These are phyloP conservation scores for Globisporangium echinulatum DNA, from an alignment of 352 stramenopile genomes.

Conservation along the genomic window DNA sequence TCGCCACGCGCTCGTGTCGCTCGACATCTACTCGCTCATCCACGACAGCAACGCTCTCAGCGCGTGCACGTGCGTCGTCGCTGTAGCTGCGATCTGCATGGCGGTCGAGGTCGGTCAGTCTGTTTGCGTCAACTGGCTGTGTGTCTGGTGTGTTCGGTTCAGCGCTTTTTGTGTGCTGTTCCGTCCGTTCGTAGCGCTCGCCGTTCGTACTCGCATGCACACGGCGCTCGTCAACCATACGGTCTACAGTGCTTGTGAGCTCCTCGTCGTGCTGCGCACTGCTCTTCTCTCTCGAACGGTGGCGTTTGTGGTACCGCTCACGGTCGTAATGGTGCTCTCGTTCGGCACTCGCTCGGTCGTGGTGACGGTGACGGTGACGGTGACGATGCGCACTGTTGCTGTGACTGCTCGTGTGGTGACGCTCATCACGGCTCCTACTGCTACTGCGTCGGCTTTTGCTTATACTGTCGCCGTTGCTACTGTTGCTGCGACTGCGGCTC, in stretches of 20 bases:
- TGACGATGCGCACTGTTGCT: slow-evolving; percentile 2
- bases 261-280: not conserved
- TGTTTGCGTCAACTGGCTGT: too few relatives aligned
- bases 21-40: too few relatives aligned
- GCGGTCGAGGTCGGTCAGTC: too few relatives aligned
- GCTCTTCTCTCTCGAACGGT: not conserved
- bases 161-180: too few relatives aligned
- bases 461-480: not conserved
- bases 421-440: not conserved
- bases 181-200: too few relatives aligned
- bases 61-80: too few relatives aligned
- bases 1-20: too few relatives aligned
- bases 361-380: not conserved
- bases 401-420: not conserved
- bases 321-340: not conserved
- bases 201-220: too few relatives aligned
- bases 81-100: too few relatives aligned
- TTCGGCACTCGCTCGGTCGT: slow-evolving; percentile 1
- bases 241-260: not conserved
- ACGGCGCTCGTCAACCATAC: not conserved
- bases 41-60: too few relatives aligned
- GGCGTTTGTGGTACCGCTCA: not conserved
- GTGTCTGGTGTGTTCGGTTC: too few relatives aligned
- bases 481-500: slow-evolving; percentile 3
- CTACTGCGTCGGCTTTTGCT: not conserved